Evolutionary conservation across 345 rosid genomes (phyloP), one percentile per base, ranked within the genome.

Genomic region (Sonneratia caseolaris): DNA sequence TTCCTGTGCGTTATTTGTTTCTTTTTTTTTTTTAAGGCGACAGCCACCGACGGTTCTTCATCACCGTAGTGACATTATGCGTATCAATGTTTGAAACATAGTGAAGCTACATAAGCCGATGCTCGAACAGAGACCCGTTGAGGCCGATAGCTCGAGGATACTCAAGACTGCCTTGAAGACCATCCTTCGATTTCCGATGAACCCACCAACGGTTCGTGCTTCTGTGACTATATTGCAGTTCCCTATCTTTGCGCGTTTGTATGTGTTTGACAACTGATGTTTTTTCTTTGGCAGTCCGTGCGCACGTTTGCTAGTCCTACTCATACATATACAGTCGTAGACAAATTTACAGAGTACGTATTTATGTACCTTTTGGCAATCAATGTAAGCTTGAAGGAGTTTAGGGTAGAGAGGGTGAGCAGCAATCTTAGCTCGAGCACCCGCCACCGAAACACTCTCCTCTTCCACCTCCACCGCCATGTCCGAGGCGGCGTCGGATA

Each of bases 381-480:
- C 87, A 70, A 84, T 75, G 72, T 84, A 86, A 3, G 90, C 83
- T 62, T 86, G 70, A 38, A 84, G 81, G n/a, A 86, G 73, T 47
- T 75, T 79, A 68, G 90, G 87, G 78, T 86, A 86, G 70, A 82
- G 87, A 68, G 87, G 86, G 69, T 86, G 90, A 66, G 87, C 75
- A 24, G 83, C 83, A 72, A 86, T 82, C 73, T 76, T 84, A 40
- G 85, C 82, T 75, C 83, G 81, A 71, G 82, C 65, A 21, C 7
- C 80, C 53, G 72, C 82, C 27, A 76, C 68, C 35, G 81, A 80
- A 38, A 47, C 73, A 69, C 80, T 76, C 15, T 77, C 83, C 18
- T 81, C 82, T 16, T 72, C 78, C 64, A 38, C 37, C 37, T 65
- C 78, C 73, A 75, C 79, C 27, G 73, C 77, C 76, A 73, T 78